Base-by-base conservation (phyloP, 768 basidiomycete genomes). In the Russula sp. region DNA sequence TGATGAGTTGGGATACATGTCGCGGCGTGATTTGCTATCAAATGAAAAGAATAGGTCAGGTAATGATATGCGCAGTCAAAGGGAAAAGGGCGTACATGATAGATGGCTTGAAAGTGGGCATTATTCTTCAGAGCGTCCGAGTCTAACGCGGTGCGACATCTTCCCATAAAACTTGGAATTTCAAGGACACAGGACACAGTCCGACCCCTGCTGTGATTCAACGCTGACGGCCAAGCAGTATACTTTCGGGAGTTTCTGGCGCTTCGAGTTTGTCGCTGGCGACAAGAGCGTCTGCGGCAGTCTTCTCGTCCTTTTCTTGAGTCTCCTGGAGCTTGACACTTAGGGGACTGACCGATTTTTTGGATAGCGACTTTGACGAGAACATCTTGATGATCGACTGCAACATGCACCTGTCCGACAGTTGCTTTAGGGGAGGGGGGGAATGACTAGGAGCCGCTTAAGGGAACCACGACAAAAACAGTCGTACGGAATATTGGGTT, bases 61-160 rank as follows among this genome's bases (percentile, higher is more conserved):
- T 24, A 5, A 52, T 20, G 40, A 30, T 10, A 20, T 2, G 7
- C 5, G 9, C 26, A 26, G 6, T 7, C 44, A 22, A 26, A 40
- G 30, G 58, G 40, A 18, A 5, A 22, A 11, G 36, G 46, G n/a
- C 86, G 61, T 55, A 90, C 93, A 83, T 98, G 96, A 78, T 98
- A 99, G 66, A 98, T 92, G n/a, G 79, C 77, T 77, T 98, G 95
- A 44, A 98, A 77, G 20, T 96, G 80, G 20, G 93, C 90, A 72
- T 97, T 98, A 73, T 97, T 96, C 74, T 98, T 96, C 68, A 98
- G 81, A 2, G 94, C 94, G n/a, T n/a, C n/a, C n/a, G n/a, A 30
- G 28, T 98, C 96, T 48, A 98, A 79, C 1, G 90, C 93, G 22
- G 93, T 97, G 62, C 95, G 87, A 73, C 98, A 98, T 69, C 92